phyloP scores from a whole-genome alignment of 2,329 filamentous ascomycete genomes.

The Cladosporium sp. region DNA sequence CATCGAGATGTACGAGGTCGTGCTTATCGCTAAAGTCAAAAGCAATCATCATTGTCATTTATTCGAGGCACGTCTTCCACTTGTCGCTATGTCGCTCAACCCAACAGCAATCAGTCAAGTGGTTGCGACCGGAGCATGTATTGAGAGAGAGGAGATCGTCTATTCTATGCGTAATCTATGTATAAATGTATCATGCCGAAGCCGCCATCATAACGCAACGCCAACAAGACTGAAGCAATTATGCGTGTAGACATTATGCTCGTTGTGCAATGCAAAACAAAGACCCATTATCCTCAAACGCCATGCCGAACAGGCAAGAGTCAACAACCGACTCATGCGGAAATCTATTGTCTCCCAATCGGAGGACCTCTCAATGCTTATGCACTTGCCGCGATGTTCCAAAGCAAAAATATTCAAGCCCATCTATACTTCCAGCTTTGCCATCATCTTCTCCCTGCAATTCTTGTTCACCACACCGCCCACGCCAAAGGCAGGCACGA shows the following conservation, averaged over 20 bases:
- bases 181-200: not conserved
- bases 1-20: not conserved
- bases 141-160: not conserved
- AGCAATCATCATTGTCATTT: not conserved
- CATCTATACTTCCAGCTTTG: slow-evolving; percentile 49
- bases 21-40: not conserved
- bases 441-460: slow-evolving; percentile 68
- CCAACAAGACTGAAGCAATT: not conserved
- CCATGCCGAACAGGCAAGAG: not conserved
- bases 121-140: not conserved
- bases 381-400: not conserved
- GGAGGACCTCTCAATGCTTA: not conserved
- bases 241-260: slow-evolving; percentile 11
- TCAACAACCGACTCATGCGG: not conserved
- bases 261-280: not conserved
- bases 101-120: not conserved
- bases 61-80: not conserved
- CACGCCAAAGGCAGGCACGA: slow-evolving; percentile 84
- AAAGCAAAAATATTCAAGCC: not conserved
- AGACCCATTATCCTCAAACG: not conserved
- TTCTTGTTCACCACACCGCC: slow-evolving; percentile 83
- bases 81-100: not conserved
- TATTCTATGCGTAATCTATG: slow-evolving; percentile 1
- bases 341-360: not conserved
- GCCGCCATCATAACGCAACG: not conserved